Base-by-base conservation (phyloP, 441 rosid species). In the Adansonia grandidieri region DNA sequence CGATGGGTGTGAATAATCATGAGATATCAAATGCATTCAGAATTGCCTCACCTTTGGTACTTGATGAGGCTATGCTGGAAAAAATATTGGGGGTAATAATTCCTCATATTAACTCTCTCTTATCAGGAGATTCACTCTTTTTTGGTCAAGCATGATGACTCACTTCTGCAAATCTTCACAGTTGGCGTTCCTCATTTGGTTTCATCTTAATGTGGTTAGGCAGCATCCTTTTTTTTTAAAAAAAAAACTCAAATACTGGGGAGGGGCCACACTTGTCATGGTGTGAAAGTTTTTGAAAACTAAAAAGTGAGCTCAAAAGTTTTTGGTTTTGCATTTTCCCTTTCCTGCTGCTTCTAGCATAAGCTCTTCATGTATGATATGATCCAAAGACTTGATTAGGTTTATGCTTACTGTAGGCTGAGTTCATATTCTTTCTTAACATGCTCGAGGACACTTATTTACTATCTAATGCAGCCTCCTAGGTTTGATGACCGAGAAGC, bases 21-120 rank as follows among this genome's bases (percentile, higher is more conserved):
- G 98, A 91, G 79, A 82, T 93, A 77, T 84, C 95, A 64, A 82
- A 82, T 78, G 79, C 95, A 64, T 94, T 91, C 88, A 89, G 86
- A 84, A 87, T 86, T 78, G 84, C 90, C 73, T 90, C 95, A 51
- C 84, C 96, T 83, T 79, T 96, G 86, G 88, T 94, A 81, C 94
- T 91, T 63, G 98, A 96, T 83, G 98, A 91, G 85, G 80, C 89
- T 63, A 89, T 93, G 95, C 90, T 96, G 87, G 98, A 94, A 82
- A 94, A 94, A 88, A 87, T 93, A 74, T 85, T 94, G 7, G 98
- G 98, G 95, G 98, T 96, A 90, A 85, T 73, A 7, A 61, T 80
- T 78, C 69, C 58, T 28, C 73, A 1, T 47, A 45, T 73, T 71
- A 19, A 3, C 70, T 72, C 54, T 9, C 54, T 57, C 67, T 72